Evolutionary conservation across 176 grass and related monocot species (phyloP).

Genomic region (Aegilops bicornis): DNA sequence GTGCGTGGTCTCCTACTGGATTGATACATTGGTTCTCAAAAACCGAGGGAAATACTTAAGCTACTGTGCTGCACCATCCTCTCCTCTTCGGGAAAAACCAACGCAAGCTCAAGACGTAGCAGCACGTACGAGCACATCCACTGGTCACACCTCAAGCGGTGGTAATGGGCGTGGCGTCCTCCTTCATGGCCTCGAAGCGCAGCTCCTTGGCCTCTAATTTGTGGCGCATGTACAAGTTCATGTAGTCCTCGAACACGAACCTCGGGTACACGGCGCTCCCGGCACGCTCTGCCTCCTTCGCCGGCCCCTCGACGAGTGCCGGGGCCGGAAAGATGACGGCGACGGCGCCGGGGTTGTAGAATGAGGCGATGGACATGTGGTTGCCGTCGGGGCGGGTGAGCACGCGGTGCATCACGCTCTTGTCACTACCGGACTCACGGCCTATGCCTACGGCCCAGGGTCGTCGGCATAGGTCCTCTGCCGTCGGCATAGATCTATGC

Average conservation of each 20-base stretch:
- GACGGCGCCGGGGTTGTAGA: background rate
- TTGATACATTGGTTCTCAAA: too few relatives aligned
- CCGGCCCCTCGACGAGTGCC: too few relatives aligned
- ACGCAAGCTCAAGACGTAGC: too few relatives aligned
- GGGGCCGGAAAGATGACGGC: background rate
- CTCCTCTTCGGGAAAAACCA: too few relatives aligned
- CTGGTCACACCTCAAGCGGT: constrained; percentile 24
- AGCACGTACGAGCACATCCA: too few relatives aligned
- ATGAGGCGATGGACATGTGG: background rate
- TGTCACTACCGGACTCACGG: too few relatives aligned
- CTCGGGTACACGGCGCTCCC: constrained; percentile 47
- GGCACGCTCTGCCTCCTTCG: background rate
- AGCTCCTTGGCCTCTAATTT: constrained; percentile 96
- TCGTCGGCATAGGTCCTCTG: too few relatives aligned
- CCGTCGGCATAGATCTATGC: too few relatives aligned
- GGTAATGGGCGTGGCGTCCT: constrained; percentile 39
- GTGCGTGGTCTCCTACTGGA: too few relatives aligned
- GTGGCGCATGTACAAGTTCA: constrained; percentile 68
- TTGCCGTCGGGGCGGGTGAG: background rate
- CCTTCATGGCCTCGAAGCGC: constrained; percentile 81
- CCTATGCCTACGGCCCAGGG: too few relatives aligned
- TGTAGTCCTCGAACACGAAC: constrained; percentile 98
- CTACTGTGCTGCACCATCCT: too few relatives aligned
- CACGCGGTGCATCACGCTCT: constrained; percentile 11
- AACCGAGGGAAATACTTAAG: too few relatives aligned